These are phyloP conservation scores for Fusarium sp. DNA, from an alignment of 2,329 filamentous ascomycete genomes.

Conservation along the genomic window DNA sequence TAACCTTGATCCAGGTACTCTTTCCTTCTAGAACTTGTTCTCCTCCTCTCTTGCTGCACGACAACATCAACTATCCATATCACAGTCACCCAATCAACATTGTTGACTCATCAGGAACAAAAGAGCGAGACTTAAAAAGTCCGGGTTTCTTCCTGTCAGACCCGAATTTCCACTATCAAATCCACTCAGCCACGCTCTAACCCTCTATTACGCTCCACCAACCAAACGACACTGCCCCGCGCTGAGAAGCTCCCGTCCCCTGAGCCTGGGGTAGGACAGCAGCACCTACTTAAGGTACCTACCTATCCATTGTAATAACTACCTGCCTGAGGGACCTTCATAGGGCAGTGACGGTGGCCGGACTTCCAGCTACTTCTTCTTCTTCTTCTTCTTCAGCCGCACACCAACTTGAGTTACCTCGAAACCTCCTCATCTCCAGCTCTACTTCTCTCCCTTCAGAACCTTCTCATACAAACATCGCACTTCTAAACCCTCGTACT, in stretches of 20 bases:
- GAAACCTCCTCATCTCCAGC: conserved; percentile 23
- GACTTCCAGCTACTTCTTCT: conserved; percentile 27
- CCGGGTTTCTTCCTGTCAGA: conserved; percentile 6
- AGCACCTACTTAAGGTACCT: not conserved
- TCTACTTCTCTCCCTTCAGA: conserved; percentile 2
- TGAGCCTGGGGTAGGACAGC: conserved; percentile 22
- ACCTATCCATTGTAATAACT: too few species aligned
- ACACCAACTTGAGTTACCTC: conserved; percentile 37
- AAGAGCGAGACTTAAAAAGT: not conserved
- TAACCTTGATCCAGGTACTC: not conserved
- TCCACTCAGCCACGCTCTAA: conserved; percentile 37
- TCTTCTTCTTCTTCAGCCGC: conserved; percentile 34
- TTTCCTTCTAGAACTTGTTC: not conserved
- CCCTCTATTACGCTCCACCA: conserved; percentile 31
- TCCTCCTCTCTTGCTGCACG: not conserved
- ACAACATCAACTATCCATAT: not conserved
- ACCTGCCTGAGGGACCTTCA: conserved; percentile 2
- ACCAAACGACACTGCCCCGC: conserved; percentile 42
- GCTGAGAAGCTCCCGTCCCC: conserved; percentile 27
- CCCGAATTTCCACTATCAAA: conserved; percentile 24
- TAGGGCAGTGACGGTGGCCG: conserved; percentile 14
- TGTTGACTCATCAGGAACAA: not conserved
- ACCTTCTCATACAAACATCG: conserved; percentile 3
- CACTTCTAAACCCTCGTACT: conserved; percentile 1
- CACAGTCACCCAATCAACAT: not conserved